These are phyloP conservation scores for Ajuga chamaepitys DNA, from an alignment of 257 asterid species.

Conservation along the genomic window DNA sequence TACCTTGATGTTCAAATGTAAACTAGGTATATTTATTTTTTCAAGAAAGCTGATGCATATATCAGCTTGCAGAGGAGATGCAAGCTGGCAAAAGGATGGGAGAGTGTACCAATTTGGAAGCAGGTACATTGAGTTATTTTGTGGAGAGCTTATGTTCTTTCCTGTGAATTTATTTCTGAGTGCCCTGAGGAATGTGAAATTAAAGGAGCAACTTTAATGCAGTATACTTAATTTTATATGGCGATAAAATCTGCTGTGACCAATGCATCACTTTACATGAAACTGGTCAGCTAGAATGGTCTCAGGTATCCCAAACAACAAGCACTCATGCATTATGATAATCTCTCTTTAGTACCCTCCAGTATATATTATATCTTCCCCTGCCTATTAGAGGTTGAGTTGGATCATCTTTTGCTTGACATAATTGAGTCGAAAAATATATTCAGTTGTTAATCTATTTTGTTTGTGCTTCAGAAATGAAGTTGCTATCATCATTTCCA, in stretches of 20 bases:
- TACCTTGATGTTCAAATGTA: not conserved
- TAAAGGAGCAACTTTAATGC: not conserved
- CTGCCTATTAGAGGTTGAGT: no score
- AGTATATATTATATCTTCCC: no score
- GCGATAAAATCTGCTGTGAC: not conserved
- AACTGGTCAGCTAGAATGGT: not conserved
- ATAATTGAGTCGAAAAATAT: constrained; percentile 2
- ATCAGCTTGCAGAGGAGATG: constrained; percentile 91
- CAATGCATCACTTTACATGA: not conserved
- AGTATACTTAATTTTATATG: not conserved
- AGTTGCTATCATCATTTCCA: constrained; percentile 1
- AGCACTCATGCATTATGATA: no score
- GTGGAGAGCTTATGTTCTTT: not conserved
- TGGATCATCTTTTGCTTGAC: not conserved
- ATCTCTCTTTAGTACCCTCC: no score
- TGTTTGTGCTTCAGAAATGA: constrained; percentile 3
- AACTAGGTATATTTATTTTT: constrained; percentile 1
- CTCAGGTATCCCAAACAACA: no score
- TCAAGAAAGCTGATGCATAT: constrained; percentile 27
- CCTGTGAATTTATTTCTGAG: constrained; percentile 10
- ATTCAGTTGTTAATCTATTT: not conserved
- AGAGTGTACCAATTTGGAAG: constrained; percentile 90
- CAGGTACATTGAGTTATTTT: constrained; percentile 41
- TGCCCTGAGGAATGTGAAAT: not conserved
- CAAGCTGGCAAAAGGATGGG: constrained; percentile 77